A percentile compares a stretch with the other conserved stretches of the same genome.
Conservation (phyloP, 2,329 filamentous ascomycete genomes). For the Ascosphaera apis region DNA sequence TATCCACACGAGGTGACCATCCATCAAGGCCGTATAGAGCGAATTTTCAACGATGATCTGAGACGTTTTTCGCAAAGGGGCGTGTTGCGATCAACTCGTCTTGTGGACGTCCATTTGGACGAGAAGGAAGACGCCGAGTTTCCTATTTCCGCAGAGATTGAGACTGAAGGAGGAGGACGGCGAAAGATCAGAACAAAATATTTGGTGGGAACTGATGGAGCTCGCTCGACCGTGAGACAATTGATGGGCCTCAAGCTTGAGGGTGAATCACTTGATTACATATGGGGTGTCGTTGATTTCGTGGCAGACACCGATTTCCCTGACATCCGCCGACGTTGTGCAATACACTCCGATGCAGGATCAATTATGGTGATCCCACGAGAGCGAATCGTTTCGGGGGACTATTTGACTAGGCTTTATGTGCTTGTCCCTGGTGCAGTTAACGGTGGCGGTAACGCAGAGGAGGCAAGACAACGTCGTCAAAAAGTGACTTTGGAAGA, state of each 20-base stretch:
- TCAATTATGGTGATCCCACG: conserved; percentile 63
- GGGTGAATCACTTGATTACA: conserved; percentile 45
- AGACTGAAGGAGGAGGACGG: conserved; percentile 9
- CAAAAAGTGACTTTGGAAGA: conserved; percentile 39
- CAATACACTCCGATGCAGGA: conserved; percentile 49
- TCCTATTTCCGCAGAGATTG: conserved; percentile 14
- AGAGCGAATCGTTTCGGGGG: conserved; percentile 34
- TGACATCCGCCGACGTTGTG: conserved; percentile 59
- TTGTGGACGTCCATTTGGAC: conserved; percentile 37
- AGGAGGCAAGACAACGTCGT: conserved; percentile 36
- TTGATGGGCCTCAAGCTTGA: conserved; percentile 28
- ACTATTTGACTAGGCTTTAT: conserved; percentile 50
- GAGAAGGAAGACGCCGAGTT: conserved; percentile 21
- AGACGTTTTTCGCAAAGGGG: conserved; percentile 39
- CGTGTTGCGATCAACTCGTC: conserved; percentile 42
- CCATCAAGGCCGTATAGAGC: conserved; percentile 49
- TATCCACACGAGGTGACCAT: conserved; percentile 49
- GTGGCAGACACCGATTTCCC: conserved; percentile 52
- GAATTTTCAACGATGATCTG: conserved; percentile 43
- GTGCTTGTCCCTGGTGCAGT: conserved; percentile 17
- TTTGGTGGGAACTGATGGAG: conserved; percentile 48
- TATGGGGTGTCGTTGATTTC: conserved; percentile 58
- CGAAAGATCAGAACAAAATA: conserved; percentile 39
- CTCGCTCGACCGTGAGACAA: conserved; percentile 40
- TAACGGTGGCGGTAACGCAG: conserved; percentile 26